Percentiles rank a stretch among this genome's conserved stretches.
Conservation (phyloP, 176 grass and related monocot species). For the Carex kokanica region DNA sequence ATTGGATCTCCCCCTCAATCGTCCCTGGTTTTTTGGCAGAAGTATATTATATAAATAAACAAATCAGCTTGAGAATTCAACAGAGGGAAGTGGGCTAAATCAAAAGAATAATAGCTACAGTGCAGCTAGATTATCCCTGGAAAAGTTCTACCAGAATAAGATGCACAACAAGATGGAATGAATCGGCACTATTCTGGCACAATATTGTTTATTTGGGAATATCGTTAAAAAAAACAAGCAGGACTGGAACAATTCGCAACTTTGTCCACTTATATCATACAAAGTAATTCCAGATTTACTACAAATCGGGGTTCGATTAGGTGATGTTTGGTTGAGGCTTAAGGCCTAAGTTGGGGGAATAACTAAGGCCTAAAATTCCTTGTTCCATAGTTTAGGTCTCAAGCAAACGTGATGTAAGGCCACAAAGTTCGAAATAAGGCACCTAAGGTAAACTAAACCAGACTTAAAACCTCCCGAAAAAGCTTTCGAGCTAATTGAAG, state of each 20-base stretch:
- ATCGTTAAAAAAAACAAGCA: too few relatives aligned
- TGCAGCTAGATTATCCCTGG: background rate
- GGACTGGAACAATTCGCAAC: too few relatives aligned
- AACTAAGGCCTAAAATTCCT: too few relatives aligned
- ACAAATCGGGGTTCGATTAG: background rate
- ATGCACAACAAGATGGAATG: background rate
- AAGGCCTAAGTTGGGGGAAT: too few relatives aligned
- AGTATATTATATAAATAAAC: background rate
- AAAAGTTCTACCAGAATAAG: background rate
- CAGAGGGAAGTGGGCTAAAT: background rate
- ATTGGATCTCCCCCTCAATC: background rate
- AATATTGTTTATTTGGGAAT: too few relatives aligned
- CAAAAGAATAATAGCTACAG: background rate
- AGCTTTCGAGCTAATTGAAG: background rate
- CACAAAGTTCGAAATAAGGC: background rate
- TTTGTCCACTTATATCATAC: background rate
- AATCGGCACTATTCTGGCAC: background rate
- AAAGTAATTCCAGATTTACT: background rate
- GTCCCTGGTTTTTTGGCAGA: background rate
- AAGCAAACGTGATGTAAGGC: background rate
- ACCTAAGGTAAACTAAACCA: background rate
- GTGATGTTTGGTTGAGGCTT: too few relatives aligned
- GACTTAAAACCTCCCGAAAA: too few relatives aligned
- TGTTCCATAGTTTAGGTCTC: too few relatives aligned
- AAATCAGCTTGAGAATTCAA: background rate